A percentile compares a stretch with the other conserved stretches of the same genome.
Conservation (phyloP, 164 flowering plant species). For the Nelumbo lutea region DNA sequence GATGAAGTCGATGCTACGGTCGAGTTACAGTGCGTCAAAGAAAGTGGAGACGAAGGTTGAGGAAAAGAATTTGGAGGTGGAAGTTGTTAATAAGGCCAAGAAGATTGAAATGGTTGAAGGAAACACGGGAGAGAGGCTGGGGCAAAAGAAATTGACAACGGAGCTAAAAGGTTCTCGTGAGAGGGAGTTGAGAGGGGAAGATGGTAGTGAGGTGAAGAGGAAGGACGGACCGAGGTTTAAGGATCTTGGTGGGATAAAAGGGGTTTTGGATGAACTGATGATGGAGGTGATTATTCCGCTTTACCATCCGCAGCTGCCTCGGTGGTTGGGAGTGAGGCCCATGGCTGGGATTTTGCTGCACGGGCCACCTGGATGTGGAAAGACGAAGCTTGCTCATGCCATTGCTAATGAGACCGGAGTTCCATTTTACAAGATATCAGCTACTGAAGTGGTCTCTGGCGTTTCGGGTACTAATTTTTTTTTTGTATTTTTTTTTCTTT, state of each 20-base stretch:
- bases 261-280: slow-evolving; percentile 61
- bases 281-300: slow-evolving; percentile 76
- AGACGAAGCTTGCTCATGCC: slow-evolving; percentile 90
- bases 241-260: slow-evolving; percentile 80
- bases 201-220: slow-evolving; percentile 17
- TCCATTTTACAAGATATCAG: slow-evolving; percentile 82
- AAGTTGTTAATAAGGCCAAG: slow-evolving; percentile 32
- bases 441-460: slow-evolving; percentile 90
- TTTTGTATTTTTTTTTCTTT: not conserved
- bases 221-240: slow-evolving; percentile 60
- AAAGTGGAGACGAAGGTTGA: slow-evolving; percentile 8
- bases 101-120: slow-evolving; percentile 18
- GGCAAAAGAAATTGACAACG: slow-evolving; percentile 5
- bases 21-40: slow-evolving; percentile 22
- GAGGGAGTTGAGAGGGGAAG: slow-evolving; percentile 8
- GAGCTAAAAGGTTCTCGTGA: slow-evolving; percentile 7
- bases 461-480: slow-evolving; percentile 56
- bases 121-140: slow-evolving; percentile 4
- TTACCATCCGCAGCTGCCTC: slow-evolving; percentile 55
- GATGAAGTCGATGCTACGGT: slow-evolving; percentile 51
- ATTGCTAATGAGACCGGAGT: slow-evolving; percentile 90
- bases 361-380: slow-evolving; percentile 99
- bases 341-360: slow-evolving; percentile 73
- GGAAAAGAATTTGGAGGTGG: slow-evolving; percentile 55
- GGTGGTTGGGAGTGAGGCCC: slow-evolving; percentile 68